Evolutionary conservation across 2,329 filamentous ascomycete species (phyloP), one percentile per base, ranked within the genome.

Genomic region (Aureobasidium pullulans): DNA sequence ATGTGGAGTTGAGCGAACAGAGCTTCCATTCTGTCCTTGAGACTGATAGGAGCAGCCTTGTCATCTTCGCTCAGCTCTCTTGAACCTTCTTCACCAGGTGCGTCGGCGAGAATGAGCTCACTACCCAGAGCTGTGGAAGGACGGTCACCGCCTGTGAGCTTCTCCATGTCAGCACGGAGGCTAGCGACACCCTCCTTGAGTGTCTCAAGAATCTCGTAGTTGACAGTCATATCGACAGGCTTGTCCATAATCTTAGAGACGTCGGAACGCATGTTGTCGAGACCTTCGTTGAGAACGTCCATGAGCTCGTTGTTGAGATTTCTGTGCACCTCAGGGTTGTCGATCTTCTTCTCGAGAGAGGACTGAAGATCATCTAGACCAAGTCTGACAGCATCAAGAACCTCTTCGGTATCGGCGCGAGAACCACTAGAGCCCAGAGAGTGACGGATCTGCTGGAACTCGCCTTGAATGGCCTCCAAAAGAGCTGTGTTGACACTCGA

Each of bases 151-250:
- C 87, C 84, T n/a, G 88, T 88, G 40, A 96, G 79, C 19, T 81
- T 80, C 60, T 91, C 88, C 64, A 96, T 89, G 50, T 96, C 92
- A 1, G 83, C 80, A 57, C 86, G 85, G 15, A 97, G 80, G 40
- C 81, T 82, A 44, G 88, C 85, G 8, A 97, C 77, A 0, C 91
- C 92, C n/a, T 85, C 81, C 70, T 88, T 95, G 59, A 97, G 80
- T 0, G 89, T 90, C 61, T 96, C 89, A 1, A 96, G 79, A 56
- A 96, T 92, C 72, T 96, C 91, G 64, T 96, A 89, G 61, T 89
- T 93, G 60, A 90, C 86, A 0, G 88, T 92, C 72, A 93, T 81
- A 66, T 96, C 91, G 0, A 84, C 77, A 5, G 91, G 89, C 74
- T 90, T 94, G 69, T 93, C 86, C 23, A 84, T 79, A 15, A 94